Evolutionary conservation across 331 rosid species (phyloP), one percentile per base, ranked within the genome.

Genomic region (Dryas integrifolia): DNA sequence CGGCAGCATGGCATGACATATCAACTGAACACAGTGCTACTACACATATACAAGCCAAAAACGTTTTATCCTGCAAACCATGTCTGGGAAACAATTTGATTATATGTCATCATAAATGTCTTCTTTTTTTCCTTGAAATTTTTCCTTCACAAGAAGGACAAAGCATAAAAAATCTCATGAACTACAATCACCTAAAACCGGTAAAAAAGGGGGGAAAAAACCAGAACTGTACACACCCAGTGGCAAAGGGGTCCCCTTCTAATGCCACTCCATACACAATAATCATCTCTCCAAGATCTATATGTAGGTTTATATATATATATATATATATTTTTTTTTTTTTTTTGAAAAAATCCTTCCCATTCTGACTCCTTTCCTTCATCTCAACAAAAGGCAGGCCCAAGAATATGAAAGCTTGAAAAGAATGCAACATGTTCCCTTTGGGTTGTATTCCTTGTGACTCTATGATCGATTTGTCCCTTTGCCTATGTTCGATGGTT

Each of bases 141-240:
- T 69, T 56, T 55, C 55, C 62, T 40, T 68, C 55, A 57, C 43
- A 11, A 57, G 43, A 61, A 61, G 30, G 51, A 75, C 7, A 49
- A 24, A 64, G 49, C 68, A 46, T 13, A 39, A 57, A 13, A 65
- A 16, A 57, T 24, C 70, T 50, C 74, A 45, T 44, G n/a, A 26
- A 72, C 58, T 75, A 77, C 52, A 76, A 64, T 43, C 64, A 71
- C 16, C 77, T 65, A 35, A 35, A 57, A 60, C 18, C 70, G 49
- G 52, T 9, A 57, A 78, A 59, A 59, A 26, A 39, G 43, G 6
- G 9, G 67, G 69, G 38, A 58, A 58, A 58, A n/a, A 56, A 69
- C 30, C 45, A 50, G 77, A 79, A 81, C 88, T 85, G 80, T 87
- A 89, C 89, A 87, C 85, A 79, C 76, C 58, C 60, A 59, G 71